Percentiles rank a stretch among this genome's conserved stretches.
Evolutionary conservation across 78 protist species (phyloP).

Genomic region (Dictyostelium brefeldianum): DNA sequence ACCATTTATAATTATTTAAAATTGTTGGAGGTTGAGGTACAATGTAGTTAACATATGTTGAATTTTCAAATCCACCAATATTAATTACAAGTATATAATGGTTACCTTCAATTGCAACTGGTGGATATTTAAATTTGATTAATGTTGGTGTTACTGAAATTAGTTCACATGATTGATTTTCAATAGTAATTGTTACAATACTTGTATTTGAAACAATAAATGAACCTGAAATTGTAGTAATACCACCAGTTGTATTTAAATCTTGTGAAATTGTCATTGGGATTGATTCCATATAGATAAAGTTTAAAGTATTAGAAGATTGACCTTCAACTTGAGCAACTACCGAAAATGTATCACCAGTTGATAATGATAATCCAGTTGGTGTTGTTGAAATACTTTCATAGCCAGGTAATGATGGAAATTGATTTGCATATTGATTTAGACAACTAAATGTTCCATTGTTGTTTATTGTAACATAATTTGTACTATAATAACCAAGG

Average conservation of each 20-base stretch:
- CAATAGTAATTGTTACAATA: background rate
- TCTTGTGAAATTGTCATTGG: background rate
- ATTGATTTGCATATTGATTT: too few relatives aligned
- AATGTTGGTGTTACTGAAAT: background rate
- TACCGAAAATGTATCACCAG: background rate
- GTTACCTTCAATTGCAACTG: background rate
- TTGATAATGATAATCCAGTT: background rate
- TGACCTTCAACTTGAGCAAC: background rate
- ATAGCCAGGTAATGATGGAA: background rate
- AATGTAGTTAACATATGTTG: background rate
- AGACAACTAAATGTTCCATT: too few relatives aligned
- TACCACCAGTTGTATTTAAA: slow-evolving; percentile 2
- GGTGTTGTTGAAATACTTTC: background rate
- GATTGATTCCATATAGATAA: background rate
- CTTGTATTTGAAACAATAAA: background rate
- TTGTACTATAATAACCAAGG: background rate
- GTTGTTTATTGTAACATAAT: background rate
- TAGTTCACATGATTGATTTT: background rate
- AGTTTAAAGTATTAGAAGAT: background rate
- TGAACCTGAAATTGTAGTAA: background rate
- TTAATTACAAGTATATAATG: background rate
- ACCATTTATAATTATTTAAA: background rate
- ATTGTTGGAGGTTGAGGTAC: background rate
- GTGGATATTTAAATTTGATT: background rate
- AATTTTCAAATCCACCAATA: slow-evolving; percentile 7